A percentile compares a stretch with the other conserved stretches of the same genome.
Evolutionary conservation across 192 early-diverging fungal species (phyloP).

Genomic region (Haplosporangium gracile): DNA sequence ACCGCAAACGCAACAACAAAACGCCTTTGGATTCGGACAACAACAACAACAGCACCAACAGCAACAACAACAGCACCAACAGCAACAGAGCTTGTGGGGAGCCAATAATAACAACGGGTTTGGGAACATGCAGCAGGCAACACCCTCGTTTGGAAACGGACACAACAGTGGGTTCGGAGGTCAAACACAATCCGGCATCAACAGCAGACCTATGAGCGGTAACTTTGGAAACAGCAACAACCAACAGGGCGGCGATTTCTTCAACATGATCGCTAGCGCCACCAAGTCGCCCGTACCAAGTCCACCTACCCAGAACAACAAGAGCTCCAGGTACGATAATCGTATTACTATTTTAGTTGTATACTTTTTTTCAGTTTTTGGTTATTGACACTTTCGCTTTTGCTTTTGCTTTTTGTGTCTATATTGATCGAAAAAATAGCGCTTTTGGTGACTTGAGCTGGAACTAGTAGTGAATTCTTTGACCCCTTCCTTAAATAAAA

Average conservation of each 20-base stretch:
- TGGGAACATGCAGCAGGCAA: constrained; percentile 25
- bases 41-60: neutral
- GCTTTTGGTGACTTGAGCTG: constrained; percentile 46
- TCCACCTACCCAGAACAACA: constrained; percentile 31
- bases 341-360: neutral
- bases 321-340: constrained; percentile 30
- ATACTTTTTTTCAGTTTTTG: neutral
- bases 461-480: constrained; percentile 14
- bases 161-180: constrained; percentile 12
- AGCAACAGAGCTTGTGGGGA: constrained; percentile 30
- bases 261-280: constrained; percentile 42
- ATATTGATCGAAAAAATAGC: neutral
- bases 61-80: constrained; percentile 16
- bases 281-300: constrained; percentile 14
- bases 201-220: constrained; percentile 9
- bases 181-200: constrained; percentile 1
- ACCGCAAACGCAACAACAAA: constrained; percentile 10
- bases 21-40: too few relatives aligned
- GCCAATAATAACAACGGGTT: constrained; percentile 21
- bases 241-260: constrained; percentile 42
- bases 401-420: neutral
- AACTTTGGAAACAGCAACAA: constrained; percentile 7
- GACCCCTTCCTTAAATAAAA: too few relatives aligned
- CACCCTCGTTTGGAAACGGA: constrained; percentile 20
- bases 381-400: neutral